These are phyloP conservation scores for Tylopilus vinaceipallidus DNA, from an alignment of 768 basidiomycete genomes.

Conservation along the genomic window DNA sequence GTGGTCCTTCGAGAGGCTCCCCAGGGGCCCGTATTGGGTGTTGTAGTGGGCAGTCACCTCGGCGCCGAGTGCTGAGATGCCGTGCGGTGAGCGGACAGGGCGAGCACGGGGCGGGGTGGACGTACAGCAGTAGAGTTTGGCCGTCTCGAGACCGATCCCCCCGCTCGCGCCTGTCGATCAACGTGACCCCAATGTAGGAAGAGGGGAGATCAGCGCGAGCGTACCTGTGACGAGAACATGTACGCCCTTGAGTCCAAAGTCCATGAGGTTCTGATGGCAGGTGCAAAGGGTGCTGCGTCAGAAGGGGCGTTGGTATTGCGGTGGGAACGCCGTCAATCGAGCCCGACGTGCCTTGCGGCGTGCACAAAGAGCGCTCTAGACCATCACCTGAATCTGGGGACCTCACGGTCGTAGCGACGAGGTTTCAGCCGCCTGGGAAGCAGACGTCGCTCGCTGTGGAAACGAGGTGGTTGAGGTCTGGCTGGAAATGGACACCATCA, in stretches of 20 bases:
- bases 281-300: no score
- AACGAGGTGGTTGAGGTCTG: not conserved
- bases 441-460: conserved; percentile 1
- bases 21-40: conserved; percentile 43
- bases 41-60: conserved; percentile 73
- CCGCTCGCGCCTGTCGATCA: conserved; percentile 60
- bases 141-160: conserved; percentile 69
- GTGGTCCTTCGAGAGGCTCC: conserved; percentile 39
- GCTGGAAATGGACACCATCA: not conserved
- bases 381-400: conserved; percentile 4
- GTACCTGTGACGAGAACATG: conserved; percentile 71
- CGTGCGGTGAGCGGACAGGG: not conserved
- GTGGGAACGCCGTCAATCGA: not conserved
- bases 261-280: conserved; percentile 34
- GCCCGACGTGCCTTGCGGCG: not conserved
- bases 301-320: conserved; percentile 1
- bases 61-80: conserved; percentile 58
- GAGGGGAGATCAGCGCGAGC: no score
- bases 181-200: not conserved
- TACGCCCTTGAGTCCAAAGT: conserved; percentile 55
- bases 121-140: conserved; percentile 54
- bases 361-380: conserved; percentile 10
- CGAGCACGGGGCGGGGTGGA: not conserved
- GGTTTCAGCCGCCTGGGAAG: conserved; percentile 19
- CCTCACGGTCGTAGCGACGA: not conserved